Evolutionary conservation across 345 rosid genomes (phyloP).

Genomic region (Eucalyptus pauciflora): DNA sequence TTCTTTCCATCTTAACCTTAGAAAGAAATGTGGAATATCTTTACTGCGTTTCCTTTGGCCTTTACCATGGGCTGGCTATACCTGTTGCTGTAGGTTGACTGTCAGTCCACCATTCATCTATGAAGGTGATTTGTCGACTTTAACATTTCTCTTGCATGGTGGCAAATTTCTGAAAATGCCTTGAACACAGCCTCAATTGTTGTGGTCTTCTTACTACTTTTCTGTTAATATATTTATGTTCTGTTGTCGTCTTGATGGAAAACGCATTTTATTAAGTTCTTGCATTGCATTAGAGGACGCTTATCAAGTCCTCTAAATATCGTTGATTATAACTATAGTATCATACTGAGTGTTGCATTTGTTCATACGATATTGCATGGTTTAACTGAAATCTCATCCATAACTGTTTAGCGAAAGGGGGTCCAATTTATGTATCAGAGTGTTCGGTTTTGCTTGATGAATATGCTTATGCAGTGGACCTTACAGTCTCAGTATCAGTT

Average conservation of each 20-base stretch:
- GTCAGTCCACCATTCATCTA: background rate
- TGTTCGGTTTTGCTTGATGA: background rate
- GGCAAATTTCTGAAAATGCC: background rate
- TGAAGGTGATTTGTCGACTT: background rate
- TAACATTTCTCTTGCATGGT: background rate
- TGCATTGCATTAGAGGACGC: background rate
- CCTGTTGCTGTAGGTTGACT: background rate
- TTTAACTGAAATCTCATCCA: background rate
- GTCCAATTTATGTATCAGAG: background rate
- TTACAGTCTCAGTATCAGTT: background rate
- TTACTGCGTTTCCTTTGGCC: background rate
- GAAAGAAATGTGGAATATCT: background rate
- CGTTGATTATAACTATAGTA: background rate
- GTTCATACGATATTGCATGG: background rate
- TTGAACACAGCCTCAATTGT: background rate
- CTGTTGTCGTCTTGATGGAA: background rate
- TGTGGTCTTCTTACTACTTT: background rate
- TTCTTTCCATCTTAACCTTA: background rate
- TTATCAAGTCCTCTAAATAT: background rate
- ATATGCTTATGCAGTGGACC: background rate
- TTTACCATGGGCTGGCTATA: background rate
- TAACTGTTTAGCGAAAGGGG: background rate
- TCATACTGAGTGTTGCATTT: background rate
- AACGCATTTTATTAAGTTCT: background rate
- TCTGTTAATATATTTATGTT: background rate